These are phyloP conservation scores for Candida tetrigidarum DNA, from an alignment of 1,139 yeast genomes.

Conservation along the genomic window DNA sequence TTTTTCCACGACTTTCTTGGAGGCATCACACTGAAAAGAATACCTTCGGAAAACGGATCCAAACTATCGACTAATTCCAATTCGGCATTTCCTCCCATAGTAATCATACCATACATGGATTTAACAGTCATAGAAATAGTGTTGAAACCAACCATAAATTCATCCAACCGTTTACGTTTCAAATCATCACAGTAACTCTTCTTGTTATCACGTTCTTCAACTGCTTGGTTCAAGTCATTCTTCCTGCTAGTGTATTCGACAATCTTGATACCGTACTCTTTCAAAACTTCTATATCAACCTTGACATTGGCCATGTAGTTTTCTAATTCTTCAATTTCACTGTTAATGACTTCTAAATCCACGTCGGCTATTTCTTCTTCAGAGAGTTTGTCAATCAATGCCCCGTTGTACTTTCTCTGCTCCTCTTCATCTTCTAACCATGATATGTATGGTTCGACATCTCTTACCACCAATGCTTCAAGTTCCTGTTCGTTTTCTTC, in stretches of 20 bases:
- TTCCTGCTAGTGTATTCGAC: conserved; percentile 67
- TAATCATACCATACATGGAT: conserved; percentile 98
- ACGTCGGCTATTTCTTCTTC: conserved; percentile 58
- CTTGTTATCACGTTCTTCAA: conserved; percentile 66
- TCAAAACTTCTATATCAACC: conserved; percentile 75
- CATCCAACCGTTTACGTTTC: conserved; percentile 75
- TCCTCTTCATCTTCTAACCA: conserved; percentile 55
- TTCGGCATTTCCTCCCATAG: conserved; percentile 99
- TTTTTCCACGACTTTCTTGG: conserved; percentile 98
- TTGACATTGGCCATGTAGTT: conserved; percentile 58
- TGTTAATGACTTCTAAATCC: conserved; percentile 53
- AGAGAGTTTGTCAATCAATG: conserved; percentile 43
- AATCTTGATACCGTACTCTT: conserved; percentile 74
- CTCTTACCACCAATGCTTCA: conserved; percentile 50
- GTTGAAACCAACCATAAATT: conserved; percentile 92
- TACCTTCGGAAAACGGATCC: conserved; percentile 99
- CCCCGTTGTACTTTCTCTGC: conserved; percentile 36
- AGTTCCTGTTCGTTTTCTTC: conserved; percentile 43
- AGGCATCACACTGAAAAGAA: conserved; percentile 97
- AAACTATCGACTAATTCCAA: conserved; percentile 92
- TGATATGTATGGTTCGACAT: conserved; percentile 50
- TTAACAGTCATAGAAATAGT: conserved; percentile 86
- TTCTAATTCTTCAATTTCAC: conserved; percentile 60
- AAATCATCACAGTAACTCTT: conserved; percentile 69
- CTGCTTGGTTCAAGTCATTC: conserved; percentile 68